These are phyloP conservation scores for Suaeda aralocaspica DNA, from an alignment of 148 eudicot species.

Conservation along the genomic window DNA sequence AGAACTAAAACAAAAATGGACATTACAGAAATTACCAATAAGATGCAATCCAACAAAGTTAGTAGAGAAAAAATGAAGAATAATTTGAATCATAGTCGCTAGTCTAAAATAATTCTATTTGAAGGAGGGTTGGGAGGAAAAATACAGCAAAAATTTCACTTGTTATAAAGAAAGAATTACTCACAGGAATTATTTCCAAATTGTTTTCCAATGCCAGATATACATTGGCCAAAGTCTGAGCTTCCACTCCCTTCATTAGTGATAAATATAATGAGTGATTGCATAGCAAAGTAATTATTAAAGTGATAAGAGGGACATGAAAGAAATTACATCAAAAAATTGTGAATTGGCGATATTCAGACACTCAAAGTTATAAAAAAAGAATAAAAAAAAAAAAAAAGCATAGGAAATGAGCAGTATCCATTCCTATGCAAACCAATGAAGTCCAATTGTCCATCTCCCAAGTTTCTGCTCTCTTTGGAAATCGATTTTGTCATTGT, in stretches of 20 bases:
- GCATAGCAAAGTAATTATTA: neutral
- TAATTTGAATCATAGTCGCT: too few species aligned
- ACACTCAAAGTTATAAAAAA: neutral
- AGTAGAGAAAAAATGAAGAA: neutral
- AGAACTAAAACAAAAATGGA: neutral
- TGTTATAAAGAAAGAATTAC: slow-evolving; percentile 18
- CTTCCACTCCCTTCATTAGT: slow-evolving; percentile 88
- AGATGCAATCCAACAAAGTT: neutral
- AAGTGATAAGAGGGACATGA: slow-evolving; percentile 2
- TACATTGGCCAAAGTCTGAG: slow-evolving; percentile 95
- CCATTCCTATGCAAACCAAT: neutral
- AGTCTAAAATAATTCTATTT: too few species aligned
- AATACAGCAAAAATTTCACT: neutral
- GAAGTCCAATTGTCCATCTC: neutral
- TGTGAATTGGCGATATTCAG: neutral
- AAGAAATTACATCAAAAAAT: neutral
- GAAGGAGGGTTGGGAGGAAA: neutral
- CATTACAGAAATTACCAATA: neutral
- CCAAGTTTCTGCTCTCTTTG: neutral
- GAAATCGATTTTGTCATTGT: neutral
- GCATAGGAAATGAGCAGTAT: neutral
- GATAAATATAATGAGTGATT: neutral
- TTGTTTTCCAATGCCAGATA: slow-evolving; percentile 94
- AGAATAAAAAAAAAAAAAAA: neutral
- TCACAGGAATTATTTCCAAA: slow-evolving; percentile 91